phyloP scores from a whole-genome alignment of 73 alveolate species.

The Blepharisma japonicum region DNA sequence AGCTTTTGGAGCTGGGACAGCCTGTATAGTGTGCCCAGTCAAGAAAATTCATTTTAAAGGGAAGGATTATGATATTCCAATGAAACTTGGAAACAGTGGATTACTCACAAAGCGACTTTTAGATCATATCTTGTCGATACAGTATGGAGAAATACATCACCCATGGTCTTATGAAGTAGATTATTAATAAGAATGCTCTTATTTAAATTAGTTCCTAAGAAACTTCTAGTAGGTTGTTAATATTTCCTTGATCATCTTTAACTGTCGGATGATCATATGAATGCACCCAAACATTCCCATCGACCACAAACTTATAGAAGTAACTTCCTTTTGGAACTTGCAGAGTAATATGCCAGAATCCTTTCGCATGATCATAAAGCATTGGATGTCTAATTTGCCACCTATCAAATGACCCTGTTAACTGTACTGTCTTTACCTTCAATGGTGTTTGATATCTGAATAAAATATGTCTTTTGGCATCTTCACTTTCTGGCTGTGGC shows the following conservation, averaged over 20 bases:
- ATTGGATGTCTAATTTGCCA: constrained; percentile 93
- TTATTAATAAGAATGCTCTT: neutral
- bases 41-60: constrained; percentile 34
- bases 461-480: neutral
- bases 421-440: constrained; percentile 54
- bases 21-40: constrained; percentile 38
- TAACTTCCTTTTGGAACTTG: constrained; percentile 80
- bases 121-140: neutral
- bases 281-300: constrained; percentile 57
- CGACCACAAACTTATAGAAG: constrained; percentile 76
- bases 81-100: constrained; percentile 20
- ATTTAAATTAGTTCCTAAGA: too few relatives aligned
- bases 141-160: neutral
- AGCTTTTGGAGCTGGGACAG: constrained; percentile 46
- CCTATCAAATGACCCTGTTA: constrained; percentile 94
- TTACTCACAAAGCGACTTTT: neutral
- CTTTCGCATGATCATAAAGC: constrained; percentile 70
- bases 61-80: constrained; percentile 42
- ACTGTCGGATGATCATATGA: constrained; percentile 52
- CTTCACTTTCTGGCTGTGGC: neutral
- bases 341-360: constrained; percentile 76
- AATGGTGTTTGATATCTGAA: constrained; percentile 26
- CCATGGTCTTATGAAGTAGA: constrained; percentile 12
- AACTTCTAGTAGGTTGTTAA: constrained; percentile 43
- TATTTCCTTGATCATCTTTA: constrained; percentile 46